Evolutionary conservation across 2,329 filamentous ascomycete species (phyloP), one percentile per base, ranked within the genome.

Genomic region (Emmonsia crescens): DNA sequence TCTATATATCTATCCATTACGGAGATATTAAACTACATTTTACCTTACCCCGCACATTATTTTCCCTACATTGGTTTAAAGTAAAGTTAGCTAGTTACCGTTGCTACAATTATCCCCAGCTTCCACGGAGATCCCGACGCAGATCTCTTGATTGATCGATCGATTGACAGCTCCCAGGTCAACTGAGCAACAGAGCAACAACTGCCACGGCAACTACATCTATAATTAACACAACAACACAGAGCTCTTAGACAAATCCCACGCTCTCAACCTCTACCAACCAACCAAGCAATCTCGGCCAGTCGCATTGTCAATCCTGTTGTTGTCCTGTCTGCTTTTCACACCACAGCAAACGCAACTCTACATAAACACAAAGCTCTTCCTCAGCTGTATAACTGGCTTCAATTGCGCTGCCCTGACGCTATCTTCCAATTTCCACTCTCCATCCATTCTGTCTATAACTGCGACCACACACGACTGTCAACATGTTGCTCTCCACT

Each of bases 401-500:
- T 55, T 55, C 19, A n/a, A 44, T 38, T 42, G 56, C 33, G 6
- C 38, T 58, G 3, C 33, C 44, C 12, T 42, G 8, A 31, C 6
- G 19, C 8, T 19, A 21, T 36, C 24, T 33, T 40, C 38, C 9
- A 36, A 12, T 9, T 38, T 10, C n/a, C n/a, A 6, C 19, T 33
- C 31, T 36, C 14, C 19, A 1, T 55, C n/a, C n/a, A n/a, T n/a
- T 12, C 2, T 38, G 14, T 38, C 33, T 24, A 9, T 33, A 40
- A 21, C n/a, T 38, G n/a, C n/a, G n/a, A n/a, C n/a, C n/a, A 4
- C 31, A 24, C 3, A 54, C 36, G 8, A 19, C 67, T 65, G 66
- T 58, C 63, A 68, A 56, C 63, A 69, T 72, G 74, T 77, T 76
- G 74, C 75, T 78, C 46, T 73, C 76, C 62, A 68, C 79, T 67